Evolutionary conservation across 2,329 filamentous ascomycete species (phyloP), one percentile per base, ranked within the genome.

Genomic region (Penicillium polonicum): DNA sequence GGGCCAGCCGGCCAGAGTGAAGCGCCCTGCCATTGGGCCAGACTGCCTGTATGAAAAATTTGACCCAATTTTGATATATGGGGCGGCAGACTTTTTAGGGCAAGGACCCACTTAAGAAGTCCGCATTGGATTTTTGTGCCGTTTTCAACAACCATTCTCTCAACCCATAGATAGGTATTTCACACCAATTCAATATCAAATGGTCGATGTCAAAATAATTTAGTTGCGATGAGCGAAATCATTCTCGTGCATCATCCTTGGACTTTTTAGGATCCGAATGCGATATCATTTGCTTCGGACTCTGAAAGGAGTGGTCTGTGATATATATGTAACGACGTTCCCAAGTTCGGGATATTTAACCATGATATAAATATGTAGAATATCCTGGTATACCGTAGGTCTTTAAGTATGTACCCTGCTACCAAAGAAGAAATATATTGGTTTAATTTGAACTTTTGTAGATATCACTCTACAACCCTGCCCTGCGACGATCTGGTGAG

Each of bases 11-110:
- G 36, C 36, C 36, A 27, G 27, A 79, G 77, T 79, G 77, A 79
- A 78, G 75, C 77, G 76, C 77, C 76, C 78, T 79, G 72, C 77
- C 77, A 78, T 78, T 78, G 75, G 75, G 76, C 76, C 36, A 39
- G 36, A 9, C 36, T 9, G 9, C 9, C 36, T 5, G 23, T 33
- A 2, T 39, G n/a, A 19, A 8, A 2, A 0, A 2, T 23, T 23
- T 42, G 5, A 0, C 7, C n/a, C 12, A 13, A 12, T 13, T 41
- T 12, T 41, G 43, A 13, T 7, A 44, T 31, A 31, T 19, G 25
- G 7, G 25, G n/a, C 27, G 1, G 17, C 43, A 5, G 12, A 15
- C 1, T 31, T 31, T 45, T 15, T 31, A 45, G 25, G 43, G 43
- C 10, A 19, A 44, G 13, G 43, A 2, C 43, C 43, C 43, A 46